Evolutionary conservation across 2,329 filamentous ascomycete genomes (phyloP), one percentile per base, ranked within the genome.

Genomic region (Aspergillus amoenus): DNA sequence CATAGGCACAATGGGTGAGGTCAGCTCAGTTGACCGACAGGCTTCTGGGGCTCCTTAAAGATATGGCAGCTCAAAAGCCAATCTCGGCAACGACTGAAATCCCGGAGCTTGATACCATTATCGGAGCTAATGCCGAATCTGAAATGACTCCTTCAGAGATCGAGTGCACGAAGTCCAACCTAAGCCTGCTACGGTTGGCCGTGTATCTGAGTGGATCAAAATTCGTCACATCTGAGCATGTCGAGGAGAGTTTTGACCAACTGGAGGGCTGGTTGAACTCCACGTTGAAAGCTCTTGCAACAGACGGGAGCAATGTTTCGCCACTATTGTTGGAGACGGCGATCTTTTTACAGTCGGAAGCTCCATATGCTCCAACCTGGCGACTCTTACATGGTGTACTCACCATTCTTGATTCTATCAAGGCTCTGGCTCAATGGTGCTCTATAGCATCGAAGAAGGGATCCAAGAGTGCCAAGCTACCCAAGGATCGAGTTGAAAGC

Each of bases 391-490:
- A 79, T 59, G 53, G 52, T 15, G 66, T 68, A 47, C 72, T 76
- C 58, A 69, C 68, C 13, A 62, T 73, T 15, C 68, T 79, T 17
- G 77, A 79, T 53, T 73, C 73, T 1, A 58, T 78, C 32, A 76
- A 76, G 59, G 73, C 73, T 5, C 48, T 76, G 18, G 71, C 68
- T 7, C 68, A 70, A 40, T 65, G 78, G 32, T 52, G 69, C 49
- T 61, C 65, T 2, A 51, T 71, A 24, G 67, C 68, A 21, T 63
- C 65, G n/a, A 70, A 66, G 40, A 75, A 73, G 60, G 60, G 65
- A 1, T 52, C 64, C 1, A 76, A 74, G 52, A 56, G 67, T 2
- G 54, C 62, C 11, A 71, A 70, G 47, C 56, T 75, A 8, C 64
- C 72, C 5, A 73, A 72, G 55, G 72, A 74, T 17, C 64, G 64